Base-by-base conservation (phyloP, 371 early-diverging fungal species). In the Apophysomyces trapeziformis region DNA sequence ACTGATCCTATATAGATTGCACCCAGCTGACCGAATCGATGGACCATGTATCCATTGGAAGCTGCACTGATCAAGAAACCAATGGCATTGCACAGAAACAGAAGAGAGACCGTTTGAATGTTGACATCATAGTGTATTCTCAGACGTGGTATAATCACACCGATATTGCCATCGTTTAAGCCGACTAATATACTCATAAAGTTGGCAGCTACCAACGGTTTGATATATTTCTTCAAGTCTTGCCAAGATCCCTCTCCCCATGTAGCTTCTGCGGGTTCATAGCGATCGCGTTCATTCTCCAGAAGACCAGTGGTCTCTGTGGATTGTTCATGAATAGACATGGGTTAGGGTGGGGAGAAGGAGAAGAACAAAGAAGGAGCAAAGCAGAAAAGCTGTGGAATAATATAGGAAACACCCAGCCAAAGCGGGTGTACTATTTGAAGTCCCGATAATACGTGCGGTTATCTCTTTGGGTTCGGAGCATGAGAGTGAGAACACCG, bases 121-220 rank as follows among this genome's bases (percentile, higher is more conserved):
- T 69, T 43, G 36, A 77, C 68, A 47, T 65, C 65, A 58, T 77
- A 77, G 41, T 69, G 67, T 13, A 66, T 57, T 60, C 74, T 74
- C 16, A 77, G 56, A 11, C 68, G 67, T 39, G 77, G 77, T 38
- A 77, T 65, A 36, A 77, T 71, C 9, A 69, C 68, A 50, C 75
- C 75, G 63, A 63, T 18, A 43, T 61, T 64, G 13, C 74, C 77
- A 35, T 75, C 76, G 47, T 70, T 75, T 1, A 75, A 38, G 38
- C 76, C 76, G 16, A 61, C 62, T 1, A 65, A 37, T 13, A 74
- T 16, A 39, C 58, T 46, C 35, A 70, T 66, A 38, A 68, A 68
- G 16, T 70, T 68, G 65, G 68, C 14, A 5, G 74, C 57, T 1
- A 71, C 8, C 14, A 74, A 32, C 1, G 71, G 66, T 4, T 61